Conservation (phyloP, 1,139 yeast genomes). For the Candida frijolesensis region DNA sequence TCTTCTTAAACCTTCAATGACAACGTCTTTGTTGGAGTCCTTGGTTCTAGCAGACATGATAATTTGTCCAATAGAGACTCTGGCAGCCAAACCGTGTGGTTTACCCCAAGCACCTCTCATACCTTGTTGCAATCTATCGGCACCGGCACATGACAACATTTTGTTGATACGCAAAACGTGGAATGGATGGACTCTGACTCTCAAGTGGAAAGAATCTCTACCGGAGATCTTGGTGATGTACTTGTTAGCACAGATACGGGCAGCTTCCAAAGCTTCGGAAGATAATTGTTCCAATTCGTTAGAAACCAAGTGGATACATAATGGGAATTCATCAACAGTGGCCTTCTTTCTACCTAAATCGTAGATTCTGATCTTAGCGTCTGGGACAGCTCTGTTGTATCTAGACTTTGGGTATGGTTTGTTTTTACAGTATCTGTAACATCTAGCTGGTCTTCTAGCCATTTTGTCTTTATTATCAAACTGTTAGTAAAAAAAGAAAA, state of each 20-base stretch:
- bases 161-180: conserved; percentile 99
- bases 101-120: conserved; percentile 99
- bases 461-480: conserved; percentile 54
- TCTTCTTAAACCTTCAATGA: conserved; percentile 99
- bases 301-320: conserved; percentile 98
- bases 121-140: conserved; percentile 99
- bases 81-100: conserved; percentile 99
- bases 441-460: conserved; percentile 99
- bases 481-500: conserved; percentile 32
- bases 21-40: conserved; percentile 97
- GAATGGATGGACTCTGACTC: conserved; percentile 99
- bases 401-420: conserved; percentile 99
- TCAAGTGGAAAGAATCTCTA: conserved; percentile 99
- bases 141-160: conserved; percentile 99
- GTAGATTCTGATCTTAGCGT: conserved; percentile 97
- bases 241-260: conserved; percentile 99
- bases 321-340: conserved; percentile 98
- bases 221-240: conserved; percentile 97
- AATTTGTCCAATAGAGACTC: conserved; percentile 98
- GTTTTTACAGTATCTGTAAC: conserved; percentile 99
- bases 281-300: conserved; percentile 99
- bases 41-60: conserved; percentile 98
- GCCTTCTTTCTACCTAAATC: conserved; percentile 99
- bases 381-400: conserved; percentile 99
- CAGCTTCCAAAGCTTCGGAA: conserved; percentile 99